Base-by-base conservation (phyloP, 768 basidiomycete species). In the Terana coerulea region DNA sequence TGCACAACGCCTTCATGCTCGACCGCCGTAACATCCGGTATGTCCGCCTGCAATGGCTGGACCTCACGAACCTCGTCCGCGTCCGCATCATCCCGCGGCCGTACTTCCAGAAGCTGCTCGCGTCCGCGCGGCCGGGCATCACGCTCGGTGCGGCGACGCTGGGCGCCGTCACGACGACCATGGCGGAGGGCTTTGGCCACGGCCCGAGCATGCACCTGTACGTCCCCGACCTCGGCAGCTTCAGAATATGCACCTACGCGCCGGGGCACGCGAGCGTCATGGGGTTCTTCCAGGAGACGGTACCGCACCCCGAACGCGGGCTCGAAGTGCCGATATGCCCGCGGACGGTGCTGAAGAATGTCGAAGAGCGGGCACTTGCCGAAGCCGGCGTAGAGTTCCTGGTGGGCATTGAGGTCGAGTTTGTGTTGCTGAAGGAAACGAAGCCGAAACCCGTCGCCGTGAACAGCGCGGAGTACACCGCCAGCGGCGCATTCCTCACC, bases 261-360 rank as follows among this genome's bases (percentile, higher is more conserved):
- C 76, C 78, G 0, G 77, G 79, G 0, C 83, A 88, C 59, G 80
- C 75, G 5, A 77, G 69, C 47, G 69, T 89, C 22, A 72, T 86
- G 68, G 89, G 88, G 6, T 81, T 76, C 71, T 86, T 88, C n/a
- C 72, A 88, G 59, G 78, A 84, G 59, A 83, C 82, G 55, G 57
- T 59, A 0, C 72, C 79, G 1, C 54, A 72, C 33, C 62, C 60
- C 1, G 54, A 49, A 22, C 62, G 59, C 0, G 67, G 75, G 1
- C 53, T 80, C 15, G 64, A 74, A 12, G 74, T 78, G 0, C 69
- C 75, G n/a, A 49, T 77, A 6, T 89, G 87, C 51, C 84, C 87
- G 1, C 76, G 88, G 29, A 73, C 77, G 0, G 66, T 78, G 24
- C 64, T 90, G 35, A 60, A 64, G 21, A 71, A 77, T 12, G 67